Conservation (phyloP, 1,284 basidiomycete species). For the Mycena sp. region DNA sequence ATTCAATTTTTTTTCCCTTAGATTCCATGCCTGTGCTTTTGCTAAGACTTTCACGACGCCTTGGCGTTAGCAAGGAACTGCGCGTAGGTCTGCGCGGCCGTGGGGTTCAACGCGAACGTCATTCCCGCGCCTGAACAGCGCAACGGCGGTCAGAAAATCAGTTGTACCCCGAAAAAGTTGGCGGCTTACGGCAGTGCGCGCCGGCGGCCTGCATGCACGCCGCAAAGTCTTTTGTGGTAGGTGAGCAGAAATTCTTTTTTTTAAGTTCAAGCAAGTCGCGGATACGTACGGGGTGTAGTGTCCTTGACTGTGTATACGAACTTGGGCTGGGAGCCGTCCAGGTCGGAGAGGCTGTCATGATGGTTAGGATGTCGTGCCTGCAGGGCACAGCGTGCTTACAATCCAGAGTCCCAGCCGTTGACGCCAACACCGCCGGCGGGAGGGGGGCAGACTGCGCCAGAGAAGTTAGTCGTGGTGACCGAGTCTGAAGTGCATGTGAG, state of each 20-base stretch:
- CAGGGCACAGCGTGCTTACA: constrained; percentile 10
- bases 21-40: too few species aligned
- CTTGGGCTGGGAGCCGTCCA: background rate
- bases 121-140: constrained; percentile 14
- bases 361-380: too few species aligned
- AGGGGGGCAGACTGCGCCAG: constrained; percentile 25
- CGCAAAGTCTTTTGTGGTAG: too few species aligned
- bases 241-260: too few species aligned
- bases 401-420: constrained; percentile 29
- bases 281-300: constrained; percentile 22
- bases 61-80: constrained; percentile 24
- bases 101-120: constrained; percentile 28
- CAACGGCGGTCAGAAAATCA: background rate
- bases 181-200: constrained; percentile 26
- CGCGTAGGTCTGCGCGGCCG: constrained; percentile 15
- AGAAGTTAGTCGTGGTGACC: constrained; percentile 17
- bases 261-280: too few species aligned
- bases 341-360: too few species aligned
- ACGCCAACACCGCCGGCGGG: constrained; percentile 26
- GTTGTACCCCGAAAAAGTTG: background rate
- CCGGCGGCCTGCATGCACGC: constrained; percentile 30
- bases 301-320: constrained; percentile 23
- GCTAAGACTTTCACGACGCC: too few species aligned
- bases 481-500: background rate
- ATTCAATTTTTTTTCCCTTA: too few species aligned